phyloP scores from a whole-genome alignment of 129 eudicot genomes.

The Escallonia herrerae region DNA sequence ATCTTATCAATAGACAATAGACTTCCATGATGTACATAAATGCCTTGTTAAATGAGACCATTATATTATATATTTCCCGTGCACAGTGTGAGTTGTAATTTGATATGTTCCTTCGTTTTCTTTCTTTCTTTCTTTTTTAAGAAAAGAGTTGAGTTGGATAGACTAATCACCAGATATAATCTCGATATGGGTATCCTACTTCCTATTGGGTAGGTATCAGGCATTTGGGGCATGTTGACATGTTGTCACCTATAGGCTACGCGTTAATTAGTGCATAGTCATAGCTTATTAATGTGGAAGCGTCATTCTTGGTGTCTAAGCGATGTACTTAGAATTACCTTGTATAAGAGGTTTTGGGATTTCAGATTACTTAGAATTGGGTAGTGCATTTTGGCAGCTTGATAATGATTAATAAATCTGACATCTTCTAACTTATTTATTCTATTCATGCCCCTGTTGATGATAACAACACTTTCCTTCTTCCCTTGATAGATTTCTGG shows the following conservation, averaged over 20 bases:
- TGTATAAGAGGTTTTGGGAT: neutral
- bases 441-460: neutral
- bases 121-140: too few relatives aligned
- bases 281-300: neutral
- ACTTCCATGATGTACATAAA: neutral
- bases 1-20: neutral
- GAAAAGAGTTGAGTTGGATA: too few relatives aligned
- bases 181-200: neutral
- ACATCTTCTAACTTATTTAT: neutral
- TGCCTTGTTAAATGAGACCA: too few relatives aligned
- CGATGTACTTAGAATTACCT: neutral
- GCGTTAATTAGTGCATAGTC: neutral
- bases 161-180: neutral
- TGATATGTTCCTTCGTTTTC: neutral
- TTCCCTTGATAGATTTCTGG: constrained; percentile 28
- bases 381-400: neutral
- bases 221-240: too few relatives aligned
- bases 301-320: neutral
- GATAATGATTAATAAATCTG: neutral
- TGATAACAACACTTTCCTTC: constrained; percentile 11
- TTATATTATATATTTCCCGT: too few relatives aligned
- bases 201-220: too few relatives aligned
- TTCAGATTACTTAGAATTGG: neutral
- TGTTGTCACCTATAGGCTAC: too few relatives aligned
- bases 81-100: neutral